phyloP scores from a whole-genome alignment of 1,139 yeast species.

The Candida sanyaensis region DNA sequence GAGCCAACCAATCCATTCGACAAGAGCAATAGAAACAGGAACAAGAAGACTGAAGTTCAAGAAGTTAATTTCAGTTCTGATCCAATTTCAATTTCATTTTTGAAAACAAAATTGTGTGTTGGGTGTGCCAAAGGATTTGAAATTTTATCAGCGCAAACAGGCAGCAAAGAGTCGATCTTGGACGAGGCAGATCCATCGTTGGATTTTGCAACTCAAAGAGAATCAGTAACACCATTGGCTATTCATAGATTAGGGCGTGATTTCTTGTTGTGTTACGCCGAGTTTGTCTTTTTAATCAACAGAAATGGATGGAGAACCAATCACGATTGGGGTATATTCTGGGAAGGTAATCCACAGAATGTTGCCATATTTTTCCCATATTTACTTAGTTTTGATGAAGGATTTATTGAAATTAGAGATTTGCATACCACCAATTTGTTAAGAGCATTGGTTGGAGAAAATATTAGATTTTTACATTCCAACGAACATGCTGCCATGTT shows the following conservation, averaged over 20 bases:
- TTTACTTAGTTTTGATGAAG: slow-evolving; percentile 84
- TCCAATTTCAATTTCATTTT: slow-evolving; percentile 87
- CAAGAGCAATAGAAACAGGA: slow-evolving; percentile 59
- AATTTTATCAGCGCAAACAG: slow-evolving; percentile 80
- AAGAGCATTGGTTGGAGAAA: slow-evolving; percentile 92
- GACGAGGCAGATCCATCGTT: slow-evolving; percentile 97
- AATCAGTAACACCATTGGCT: slow-evolving; percentile 80
- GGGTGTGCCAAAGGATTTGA: slow-evolving; percentile 98
- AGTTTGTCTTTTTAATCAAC: slow-evolving; percentile 91
- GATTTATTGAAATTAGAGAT: slow-evolving; percentile 89
- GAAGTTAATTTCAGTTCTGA: slow-evolving; percentile 86
- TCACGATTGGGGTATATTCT: slow-evolving; percentile 90
- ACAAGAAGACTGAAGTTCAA: slow-evolving; percentile 65
- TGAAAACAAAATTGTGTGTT: slow-evolving; percentile 85
- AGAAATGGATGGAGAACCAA: slow-evolving; percentile 96
- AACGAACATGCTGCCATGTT: slow-evolving; percentile 93
- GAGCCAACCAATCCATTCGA: slow-evolving; percentile 71
- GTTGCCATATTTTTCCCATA: slow-evolving; percentile 95
- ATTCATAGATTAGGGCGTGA: slow-evolving; percentile 88
- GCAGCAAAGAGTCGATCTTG: slow-evolving; percentile 72
- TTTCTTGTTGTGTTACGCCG: slow-evolving; percentile 84
- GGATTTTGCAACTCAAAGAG: slow-evolving; percentile 91
- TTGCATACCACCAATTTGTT: slow-evolving; percentile 85
- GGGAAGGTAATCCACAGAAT: slow-evolving; percentile 96
- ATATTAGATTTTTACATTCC: slow-evolving; percentile 83